A percentile compares a stretch with the other conserved stretches of the same genome.
These are phyloP conservation scores for Teunomyces tritomae DNA, from an alignment of 805 yeast species.

Conservation along the genomic window DNA sequence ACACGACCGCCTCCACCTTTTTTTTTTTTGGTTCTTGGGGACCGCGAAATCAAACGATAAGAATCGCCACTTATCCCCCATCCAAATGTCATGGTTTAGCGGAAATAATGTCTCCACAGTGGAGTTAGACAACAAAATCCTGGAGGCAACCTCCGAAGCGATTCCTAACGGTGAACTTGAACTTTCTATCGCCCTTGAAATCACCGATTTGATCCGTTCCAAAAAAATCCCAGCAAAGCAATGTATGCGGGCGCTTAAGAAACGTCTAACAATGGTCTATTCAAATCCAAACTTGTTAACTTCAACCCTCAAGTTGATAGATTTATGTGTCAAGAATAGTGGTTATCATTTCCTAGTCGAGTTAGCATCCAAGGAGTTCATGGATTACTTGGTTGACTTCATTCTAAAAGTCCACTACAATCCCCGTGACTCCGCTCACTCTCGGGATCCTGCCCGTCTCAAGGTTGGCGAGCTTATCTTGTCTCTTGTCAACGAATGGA, in stretches of 20 bases:
- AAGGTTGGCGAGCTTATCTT: slow-evolving; percentile 58
- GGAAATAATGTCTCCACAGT: slow-evolving; percentile 30
- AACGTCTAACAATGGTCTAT: slow-evolving; percentile 55
- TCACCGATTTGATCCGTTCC: slow-evolving; percentile 82
- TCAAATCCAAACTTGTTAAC: slow-evolving; percentile 79
- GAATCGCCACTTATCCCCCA: background rate
- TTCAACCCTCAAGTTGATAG: slow-evolving; percentile 73
- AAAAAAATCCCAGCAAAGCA: slow-evolving; percentile 76
- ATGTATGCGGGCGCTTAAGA: slow-evolving; percentile 81
- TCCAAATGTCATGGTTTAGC: slow-evolving; percentile 55
- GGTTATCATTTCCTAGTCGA: slow-evolving; percentile 83
- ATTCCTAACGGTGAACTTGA: slow-evolving; percentile 91
- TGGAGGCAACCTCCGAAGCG: slow-evolving; percentile 81
- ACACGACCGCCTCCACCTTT: background rate
- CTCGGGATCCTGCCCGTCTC: slow-evolving; percentile 12
- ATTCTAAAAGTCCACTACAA: slow-evolving; percentile 40
- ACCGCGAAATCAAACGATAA: background rate
- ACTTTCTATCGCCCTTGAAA: slow-evolving; percentile 66
- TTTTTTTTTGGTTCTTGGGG: too few species aligned
- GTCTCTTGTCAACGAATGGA: slow-evolving; percentile 73
- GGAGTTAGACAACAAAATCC: slow-evolving; percentile 60
- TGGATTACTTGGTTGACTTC: slow-evolving; percentile 67
- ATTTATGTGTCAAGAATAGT: slow-evolving; percentile 88
- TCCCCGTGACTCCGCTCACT: slow-evolving; percentile 16
- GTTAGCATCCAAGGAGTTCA: slow-evolving; percentile 78